These are phyloP conservation scores for Cynanchum wilfordii DNA, from an alignment of 257 asterid genomes.

Conservation along the genomic window DNA sequence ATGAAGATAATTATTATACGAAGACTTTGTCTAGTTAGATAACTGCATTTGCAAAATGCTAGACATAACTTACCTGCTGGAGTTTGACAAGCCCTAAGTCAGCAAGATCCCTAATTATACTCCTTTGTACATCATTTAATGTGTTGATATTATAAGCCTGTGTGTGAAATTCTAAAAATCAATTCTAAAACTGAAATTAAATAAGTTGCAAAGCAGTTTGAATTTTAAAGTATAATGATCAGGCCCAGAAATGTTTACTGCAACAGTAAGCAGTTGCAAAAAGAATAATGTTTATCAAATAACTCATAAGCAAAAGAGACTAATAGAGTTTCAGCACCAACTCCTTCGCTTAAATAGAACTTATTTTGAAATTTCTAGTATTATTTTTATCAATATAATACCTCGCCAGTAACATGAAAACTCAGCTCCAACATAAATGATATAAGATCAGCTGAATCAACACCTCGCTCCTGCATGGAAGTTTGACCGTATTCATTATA, in stretches of 20 bases:
- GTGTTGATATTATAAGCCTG: conserved; percentile 89
- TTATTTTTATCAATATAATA: conserved; percentile 19
- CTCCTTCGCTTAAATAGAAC: background rate
- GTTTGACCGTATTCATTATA: background rate
- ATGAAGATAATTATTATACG: background rate
- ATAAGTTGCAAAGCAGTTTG: conserved; percentile 1
- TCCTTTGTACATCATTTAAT: conserved; percentile 59
- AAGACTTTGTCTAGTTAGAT: background rate
- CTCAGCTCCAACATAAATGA: conserved; percentile 93
- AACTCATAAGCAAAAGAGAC: background rate
- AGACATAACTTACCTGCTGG: conserved; percentile 59
- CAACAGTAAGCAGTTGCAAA: background rate
- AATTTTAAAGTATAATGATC: background rate
- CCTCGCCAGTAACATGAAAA: conserved; percentile 96
- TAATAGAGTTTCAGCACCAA: background rate
- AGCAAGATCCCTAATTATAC: conserved; percentile 72
- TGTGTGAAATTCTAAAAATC: conserved; percentile 24
- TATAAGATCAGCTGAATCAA: conserved; percentile 91
- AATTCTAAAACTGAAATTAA: conserved; percentile 9
- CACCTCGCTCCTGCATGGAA: conserved; percentile 74
- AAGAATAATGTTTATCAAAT: background rate
- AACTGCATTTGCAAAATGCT: background rate
- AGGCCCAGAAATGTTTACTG: background rate
- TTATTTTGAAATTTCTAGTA: background rate
- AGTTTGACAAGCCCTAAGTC: conserved; percentile 93